Evolutionary conservation across 83 land plant species (phyloP).

Genomic region (Isoetes engelmannii): DNA sequence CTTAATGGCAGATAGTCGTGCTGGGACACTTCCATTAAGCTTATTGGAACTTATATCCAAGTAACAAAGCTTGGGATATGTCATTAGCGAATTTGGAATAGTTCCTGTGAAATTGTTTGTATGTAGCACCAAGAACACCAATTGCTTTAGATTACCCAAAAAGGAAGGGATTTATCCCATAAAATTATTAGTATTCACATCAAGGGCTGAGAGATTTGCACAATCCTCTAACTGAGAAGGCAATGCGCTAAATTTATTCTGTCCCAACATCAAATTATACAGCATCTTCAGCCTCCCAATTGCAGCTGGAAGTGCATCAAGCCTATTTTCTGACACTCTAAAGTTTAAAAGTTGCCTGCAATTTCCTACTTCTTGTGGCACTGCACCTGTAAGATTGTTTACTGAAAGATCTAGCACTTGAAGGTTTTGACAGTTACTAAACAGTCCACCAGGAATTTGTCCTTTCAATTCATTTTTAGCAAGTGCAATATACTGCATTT

Average conservation of each 20-base stretch:
- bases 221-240: too few relatives aligned
- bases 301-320: too few relatives aligned
- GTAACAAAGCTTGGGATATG: background rate
- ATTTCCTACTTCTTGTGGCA: too few relatives aligned
- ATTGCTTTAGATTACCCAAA: background rate
- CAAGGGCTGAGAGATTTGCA: background rate
- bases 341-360: too few relatives aligned
- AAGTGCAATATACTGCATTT: background rate
- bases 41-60: constrained; percentile 11
- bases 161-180: background rate
- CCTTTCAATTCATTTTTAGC: background rate
- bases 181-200: background rate
- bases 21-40: constrained; percentile 1
- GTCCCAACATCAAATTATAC: too few relatives aligned
- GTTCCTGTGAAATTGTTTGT: constrained; percentile 8
- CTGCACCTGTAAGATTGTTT: too few relatives aligned
- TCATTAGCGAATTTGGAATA: background rate
- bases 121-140: constrained; percentile 4
- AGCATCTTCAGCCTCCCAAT: too few relatives aligned
- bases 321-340: too few relatives aligned
- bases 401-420: too few relatives aligned
- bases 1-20: background rate
- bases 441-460: background rate
- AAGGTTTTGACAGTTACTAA: too few relatives aligned
- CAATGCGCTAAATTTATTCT: too few relatives aligned